Percentiles rank a stretch among this genome's conserved stretches.
Conservation (phyloP, 805 yeast genomes). For the Naumovozyma baii region DNA sequence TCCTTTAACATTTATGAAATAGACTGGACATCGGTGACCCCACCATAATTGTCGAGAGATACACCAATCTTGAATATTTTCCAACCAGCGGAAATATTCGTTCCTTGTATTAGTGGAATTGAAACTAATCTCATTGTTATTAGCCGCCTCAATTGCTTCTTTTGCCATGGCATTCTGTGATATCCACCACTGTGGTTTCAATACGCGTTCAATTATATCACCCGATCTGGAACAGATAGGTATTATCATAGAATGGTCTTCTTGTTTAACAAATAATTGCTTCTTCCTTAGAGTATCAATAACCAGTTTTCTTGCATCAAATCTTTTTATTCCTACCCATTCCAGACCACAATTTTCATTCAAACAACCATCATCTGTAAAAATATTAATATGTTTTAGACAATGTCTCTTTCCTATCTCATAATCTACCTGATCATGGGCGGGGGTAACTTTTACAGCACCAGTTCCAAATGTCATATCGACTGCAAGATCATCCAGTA, state of each 20-base stretch:
- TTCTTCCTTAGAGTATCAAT: conserved; percentile 63
- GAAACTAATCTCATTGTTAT: conserved; percentile 66
- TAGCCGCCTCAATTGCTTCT: conserved; percentile 75
- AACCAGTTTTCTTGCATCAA: conserved; percentile 81
- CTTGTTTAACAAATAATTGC: conserved; percentile 68
- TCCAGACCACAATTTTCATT: conserved; percentile 80
- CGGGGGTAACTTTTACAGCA: conserved; percentile 98
- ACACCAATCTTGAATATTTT: conserved; percentile 97
- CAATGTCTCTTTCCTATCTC: conserved; percentile 84
- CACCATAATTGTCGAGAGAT: conserved; percentile 88
- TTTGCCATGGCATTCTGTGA: conserved; percentile 78
- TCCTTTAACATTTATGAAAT: conserved; percentile 73
- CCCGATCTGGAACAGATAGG: conserved; percentile 94
- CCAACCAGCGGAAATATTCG: conserved; percentile 90
- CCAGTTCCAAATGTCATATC: conserved; percentile 99
- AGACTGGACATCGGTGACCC: conserved; percentile 98
- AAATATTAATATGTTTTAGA: conserved; percentile 75
- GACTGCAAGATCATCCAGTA: conserved; percentile 82
- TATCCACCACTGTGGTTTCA: conserved; percentile 99
- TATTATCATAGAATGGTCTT: conserved; percentile 90
- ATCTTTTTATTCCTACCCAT: conserved; percentile 82
- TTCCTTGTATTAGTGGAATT: conserved; percentile 78
- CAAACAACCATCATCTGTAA: conserved; percentile 83
- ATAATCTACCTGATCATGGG: conserved; percentile 94
- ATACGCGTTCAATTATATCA: conserved; percentile 86